phyloP scores from a whole-genome alignment of 2,329 filamentous ascomycete species.

The Fusarium agapanthi region DNA sequence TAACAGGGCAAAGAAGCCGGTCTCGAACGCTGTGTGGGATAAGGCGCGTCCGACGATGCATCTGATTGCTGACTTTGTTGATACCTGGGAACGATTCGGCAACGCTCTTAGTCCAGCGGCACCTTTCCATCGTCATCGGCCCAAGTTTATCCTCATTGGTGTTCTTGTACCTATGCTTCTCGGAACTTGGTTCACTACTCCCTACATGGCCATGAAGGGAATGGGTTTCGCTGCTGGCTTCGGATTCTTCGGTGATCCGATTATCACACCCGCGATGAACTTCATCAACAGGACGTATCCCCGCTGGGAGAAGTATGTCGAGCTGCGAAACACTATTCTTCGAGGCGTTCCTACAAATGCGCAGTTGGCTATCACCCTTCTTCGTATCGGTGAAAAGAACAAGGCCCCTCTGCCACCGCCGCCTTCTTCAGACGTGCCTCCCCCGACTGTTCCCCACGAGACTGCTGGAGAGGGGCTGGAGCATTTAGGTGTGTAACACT shows the following conservation, averaged over 20 bases:
- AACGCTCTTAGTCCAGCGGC: slow-evolving; percentile 70
- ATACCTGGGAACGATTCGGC: slow-evolving; percentile 61
- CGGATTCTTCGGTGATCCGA: slow-evolving; percentile 80
- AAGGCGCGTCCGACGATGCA: slow-evolving; percentile 79
- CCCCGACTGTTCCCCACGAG: slow-evolving; percentile 53
- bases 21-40: slow-evolving; percentile 79
- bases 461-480: slow-evolving; percentile 52
- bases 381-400: slow-evolving; percentile 83
- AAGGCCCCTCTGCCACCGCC: slow-evolving; percentile 78
- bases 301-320: slow-evolving; percentile 78
- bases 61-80: slow-evolving; percentile 54
- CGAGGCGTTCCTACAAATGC: slow-evolving; percentile 88
- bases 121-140: slow-evolving; percentile 65
- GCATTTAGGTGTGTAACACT: slow-evolving; percentile 45
- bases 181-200: slow-evolving; percentile 61
- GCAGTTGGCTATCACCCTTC: slow-evolving; percentile 81
- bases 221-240: slow-evolving; percentile 75
- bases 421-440: slow-evolving; percentile 48
- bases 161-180: slow-evolving; percentile 63
- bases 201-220: slow-evolving; percentile 71
- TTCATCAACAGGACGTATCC: slow-evolving; percentile 71
- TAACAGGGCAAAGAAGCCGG: slow-evolving; percentile 81
- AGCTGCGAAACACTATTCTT: slow-evolving; percentile 78
- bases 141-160: slow-evolving; percentile 63
- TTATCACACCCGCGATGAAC: slow-evolving; percentile 68